A percentile compares a stretch with the other conserved stretches of the same genome.
Conservation (phyloP, 106 monocot genomes). For the Agapanthus africanus region DNA sequence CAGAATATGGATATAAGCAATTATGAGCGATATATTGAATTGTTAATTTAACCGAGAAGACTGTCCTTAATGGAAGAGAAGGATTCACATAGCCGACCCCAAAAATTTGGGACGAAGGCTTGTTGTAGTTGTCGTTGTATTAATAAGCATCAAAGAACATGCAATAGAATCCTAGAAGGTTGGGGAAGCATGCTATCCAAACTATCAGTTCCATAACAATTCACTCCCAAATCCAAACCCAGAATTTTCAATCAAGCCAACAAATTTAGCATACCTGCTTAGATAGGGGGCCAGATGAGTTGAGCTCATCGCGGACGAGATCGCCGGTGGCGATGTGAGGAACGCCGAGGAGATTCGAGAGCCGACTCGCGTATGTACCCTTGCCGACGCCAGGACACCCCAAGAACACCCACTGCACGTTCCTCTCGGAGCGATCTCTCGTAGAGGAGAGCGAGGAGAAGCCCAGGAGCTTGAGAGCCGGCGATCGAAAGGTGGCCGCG, state of each 20-base stretch:
- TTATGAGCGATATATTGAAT: too few relatives aligned
- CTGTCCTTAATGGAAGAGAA: too few relatives aligned
- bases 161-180: neutral
- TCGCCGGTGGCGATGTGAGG: slow-evolving; percentile 81
- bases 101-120: too few relatives aligned
- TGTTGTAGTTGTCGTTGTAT: neutral
- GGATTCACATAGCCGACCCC: too few relatives aligned
- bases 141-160: neutral
- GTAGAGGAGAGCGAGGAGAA: neutral
- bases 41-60: too few relatives aligned
- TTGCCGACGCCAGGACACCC: slow-evolving; percentile 79
- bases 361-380: slow-evolving; percentile 66
- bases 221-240: neutral
- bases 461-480: neutral
- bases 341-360: slow-evolving; percentile 50
- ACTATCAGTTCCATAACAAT: too few relatives aligned
- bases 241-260: neutral
- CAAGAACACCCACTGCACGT: slow-evolving; percentile 71
- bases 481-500: neutral
- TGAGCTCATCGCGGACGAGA: slow-evolving; percentile 74
- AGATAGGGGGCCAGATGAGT: slow-evolving; percentile 45
- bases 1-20: neutral
- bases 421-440: slow-evolving; percentile 24
- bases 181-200: neutral
- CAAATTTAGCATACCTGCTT: slow-evolving; percentile 28